Conservation (phyloP, 257 asterid species). For the Mentha longifolia region DNA sequence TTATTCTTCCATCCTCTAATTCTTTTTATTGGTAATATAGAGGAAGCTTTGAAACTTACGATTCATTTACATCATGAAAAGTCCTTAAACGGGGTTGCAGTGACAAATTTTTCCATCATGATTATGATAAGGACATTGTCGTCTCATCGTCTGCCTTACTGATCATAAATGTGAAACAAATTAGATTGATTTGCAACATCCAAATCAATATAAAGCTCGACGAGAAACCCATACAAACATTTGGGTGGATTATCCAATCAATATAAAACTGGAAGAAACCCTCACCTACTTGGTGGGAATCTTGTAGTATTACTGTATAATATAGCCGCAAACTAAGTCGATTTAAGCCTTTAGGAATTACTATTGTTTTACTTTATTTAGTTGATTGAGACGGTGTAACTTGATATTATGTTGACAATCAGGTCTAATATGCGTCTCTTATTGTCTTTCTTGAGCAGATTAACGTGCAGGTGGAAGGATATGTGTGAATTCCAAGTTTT, state of each 20-base stretch:
- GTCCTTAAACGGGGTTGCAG: background rate
- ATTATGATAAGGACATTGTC: conserved; percentile 14
- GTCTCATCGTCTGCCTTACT: background rate
- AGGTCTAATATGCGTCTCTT: conserved; percentile 24
- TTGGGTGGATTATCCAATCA: background rate
- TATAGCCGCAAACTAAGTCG: background rate
- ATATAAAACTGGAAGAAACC: background rate
- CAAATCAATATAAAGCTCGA: background rate
- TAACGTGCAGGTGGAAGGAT: conserved; percentile 77
- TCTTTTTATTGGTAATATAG: background rate
- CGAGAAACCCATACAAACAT: background rate
- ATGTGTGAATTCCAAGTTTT: conserved; percentile 77
- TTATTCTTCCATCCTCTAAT: background rate
- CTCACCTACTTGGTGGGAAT: background rate
- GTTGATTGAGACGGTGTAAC: conserved; percentile 5
- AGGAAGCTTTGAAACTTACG: background rate
- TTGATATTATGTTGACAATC: conserved; percentile 12
- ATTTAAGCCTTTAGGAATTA: conserved; percentile 11
- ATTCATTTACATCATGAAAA: background rate
- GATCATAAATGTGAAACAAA: background rate
- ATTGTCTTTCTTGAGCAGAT: conserved; percentile 47
- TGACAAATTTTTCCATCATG: background rate
- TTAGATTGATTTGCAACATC: background rate
- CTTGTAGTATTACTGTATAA: background rate
- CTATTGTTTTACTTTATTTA: conserved; percentile 2